Evolutionary conservation across 1,284 basidiomycete species (phyloP), one percentile per base, ranked within the genome.

Genomic region (Ustilago vetiveriae): DNA sequence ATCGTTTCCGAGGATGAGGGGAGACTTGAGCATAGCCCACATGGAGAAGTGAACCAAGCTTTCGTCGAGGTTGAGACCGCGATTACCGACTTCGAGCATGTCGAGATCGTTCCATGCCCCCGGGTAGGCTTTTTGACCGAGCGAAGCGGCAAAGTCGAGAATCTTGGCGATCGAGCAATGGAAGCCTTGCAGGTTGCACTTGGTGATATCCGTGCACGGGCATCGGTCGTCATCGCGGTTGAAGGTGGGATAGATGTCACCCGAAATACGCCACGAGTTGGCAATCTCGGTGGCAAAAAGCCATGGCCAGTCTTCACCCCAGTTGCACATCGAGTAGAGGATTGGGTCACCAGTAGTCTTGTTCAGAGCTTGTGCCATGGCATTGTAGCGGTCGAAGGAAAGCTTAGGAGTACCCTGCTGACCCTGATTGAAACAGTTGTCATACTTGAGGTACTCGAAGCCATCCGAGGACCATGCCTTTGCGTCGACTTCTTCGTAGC

Each of bases 301-400:
- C 59, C 58, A 67, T 3, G 71, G 62, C 37, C 49, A 63, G 22
- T 62, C 58, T 27, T 62, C 46, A 13, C 66, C 47, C 59, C 72
- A 66, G 51, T 60, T 46, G 63, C 46, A 47, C 51, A 45, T 58
- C 7, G 51, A 53, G 49, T 59, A 68, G 19, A 57, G 67, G 11
- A 58, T 42, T 64, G 58, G 58, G 1, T 43, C 83, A 5, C 83
- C 84, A 0, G 85, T 85, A 0, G 82, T 82, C 45, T 60, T 47
- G 46, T 80, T 81, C 13, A 88, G 77, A 0, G 87, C 87, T 43
- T 86, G 82, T 46, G 83, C 76, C 87, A 88, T 88, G 3, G 83
- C 81, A 9, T 85, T 84, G 4, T 83, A 79, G 16, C 82, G 83
- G 14, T 62, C 43, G 36, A 55, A 55, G 1, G 67, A 72, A 13